Percentiles rank a stretch among this genome's conserved stretches.
Conservation (phyloP, 2,329 filamentous ascomycete species). For the Alternaria burnsii region DNA sequence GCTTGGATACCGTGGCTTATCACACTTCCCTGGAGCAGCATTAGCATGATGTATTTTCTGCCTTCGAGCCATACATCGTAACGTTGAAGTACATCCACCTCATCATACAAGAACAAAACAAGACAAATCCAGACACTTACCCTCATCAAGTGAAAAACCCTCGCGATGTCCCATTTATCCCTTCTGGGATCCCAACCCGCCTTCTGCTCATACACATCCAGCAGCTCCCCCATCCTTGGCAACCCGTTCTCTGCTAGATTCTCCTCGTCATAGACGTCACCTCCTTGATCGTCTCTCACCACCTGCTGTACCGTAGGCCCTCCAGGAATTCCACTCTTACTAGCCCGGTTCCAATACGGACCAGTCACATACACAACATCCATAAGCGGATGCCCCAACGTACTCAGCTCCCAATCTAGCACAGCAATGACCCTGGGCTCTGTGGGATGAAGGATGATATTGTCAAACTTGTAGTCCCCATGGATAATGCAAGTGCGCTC, state of each 20-base stretch:
- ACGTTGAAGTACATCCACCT: not conserved
- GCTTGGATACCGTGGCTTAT: slow-evolving; percentile 50
- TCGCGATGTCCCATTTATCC: slow-evolving; percentile 47
- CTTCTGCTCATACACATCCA: slow-evolving; percentile 71
- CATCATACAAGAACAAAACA: not conserved
- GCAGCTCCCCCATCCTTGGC: slow-evolving; percentile 64
- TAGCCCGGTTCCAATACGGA: slow-evolving; percentile 54
- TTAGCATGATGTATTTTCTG: slow-evolving; percentile 3
- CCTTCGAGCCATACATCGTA: not conserved
- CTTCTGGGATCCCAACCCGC: slow-evolving; percentile 73
- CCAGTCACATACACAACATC: slow-evolving; percentile 83
- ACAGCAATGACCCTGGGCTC: slow-evolving; percentile 89
- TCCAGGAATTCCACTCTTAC: slow-evolving; percentile 39
- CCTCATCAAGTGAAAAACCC: slow-evolving; percentile 48
- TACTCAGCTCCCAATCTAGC: slow-evolving; percentile 97
- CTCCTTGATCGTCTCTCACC: slow-evolving; percentile 51
- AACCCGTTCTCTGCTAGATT: slow-evolving; percentile 67
- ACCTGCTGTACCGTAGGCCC: slow-evolving; percentile 42
- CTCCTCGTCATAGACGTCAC: slow-evolving; percentile 37
- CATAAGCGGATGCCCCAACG: slow-evolving; percentile 89
- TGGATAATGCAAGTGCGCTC: slow-evolving; percentile 86
- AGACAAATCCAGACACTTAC: slow-evolving; percentile 21
- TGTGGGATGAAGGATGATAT: slow-evolving; percentile 77
- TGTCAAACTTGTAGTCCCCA: slow-evolving; percentile 87
- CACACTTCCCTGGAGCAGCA: slow-evolving; percentile 35